A percentile compares a stretch with the other conserved stretches of the same genome.
Evolutionary conservation across 1,284 basidiomycete species (phyloP).

Genomic region (Rhodotorula sp.): DNA sequence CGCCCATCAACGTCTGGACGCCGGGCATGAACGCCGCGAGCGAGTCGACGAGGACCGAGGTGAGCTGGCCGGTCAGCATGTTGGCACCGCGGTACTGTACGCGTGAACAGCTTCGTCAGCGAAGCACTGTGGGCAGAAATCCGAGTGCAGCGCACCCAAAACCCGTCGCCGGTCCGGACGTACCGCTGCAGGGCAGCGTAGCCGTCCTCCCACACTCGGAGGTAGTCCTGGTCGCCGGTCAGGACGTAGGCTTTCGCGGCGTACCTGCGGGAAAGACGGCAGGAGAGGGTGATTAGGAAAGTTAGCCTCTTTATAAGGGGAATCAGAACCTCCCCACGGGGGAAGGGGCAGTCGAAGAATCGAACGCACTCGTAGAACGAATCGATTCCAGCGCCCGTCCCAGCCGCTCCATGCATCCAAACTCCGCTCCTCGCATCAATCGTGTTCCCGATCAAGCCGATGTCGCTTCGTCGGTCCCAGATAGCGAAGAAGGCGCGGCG

Average conservation of each 20-base stretch:
- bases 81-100: constrained; percentile 73
- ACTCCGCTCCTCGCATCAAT: constrained; percentile 61
- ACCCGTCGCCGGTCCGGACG: constrained; percentile 74
- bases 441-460: constrained; percentile 79
- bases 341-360: not conserved
- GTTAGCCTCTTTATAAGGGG: not conserved
- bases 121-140: constrained; percentile 11
- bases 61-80: constrained; percentile 69
- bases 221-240: constrained; percentile 73
- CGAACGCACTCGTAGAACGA: constrained; percentile 90
- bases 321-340: too few relatives aligned
- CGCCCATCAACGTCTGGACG: constrained; percentile 81
- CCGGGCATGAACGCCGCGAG: constrained; percentile 86
- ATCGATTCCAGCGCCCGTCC: constrained; percentile 87
- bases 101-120: not conserved
- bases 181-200: constrained; percentile 87
- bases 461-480: constrained; percentile 75
- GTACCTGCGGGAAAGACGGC: constrained; percentile 56
- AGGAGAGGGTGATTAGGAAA: not conserved
- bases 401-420: constrained; percentile 55
- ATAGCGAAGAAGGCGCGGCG: constrained; percentile 77
- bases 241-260: constrained; percentile 52
- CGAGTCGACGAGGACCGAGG: constrained; percentile 73
- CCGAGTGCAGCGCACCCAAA: constrained; percentile 63
- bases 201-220: constrained; percentile 83